phyloP scores from a whole-genome alignment of 208 protist genomes.

The Crithidia bombi region DNA sequence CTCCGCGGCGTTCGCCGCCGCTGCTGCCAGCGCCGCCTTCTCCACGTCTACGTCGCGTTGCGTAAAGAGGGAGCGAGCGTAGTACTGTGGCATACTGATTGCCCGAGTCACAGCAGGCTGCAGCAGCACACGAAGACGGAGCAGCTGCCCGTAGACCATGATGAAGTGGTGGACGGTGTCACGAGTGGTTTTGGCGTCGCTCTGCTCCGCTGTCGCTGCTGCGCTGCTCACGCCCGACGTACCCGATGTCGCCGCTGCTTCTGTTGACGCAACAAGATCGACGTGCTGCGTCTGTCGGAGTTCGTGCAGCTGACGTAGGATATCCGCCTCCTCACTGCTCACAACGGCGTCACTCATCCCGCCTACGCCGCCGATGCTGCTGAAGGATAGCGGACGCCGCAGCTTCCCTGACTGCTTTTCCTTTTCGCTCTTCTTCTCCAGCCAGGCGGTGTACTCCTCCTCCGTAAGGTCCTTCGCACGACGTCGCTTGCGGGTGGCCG shows the following conservation, averaged over 20 bases:
- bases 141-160: constrained; percentile 75
- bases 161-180: constrained; percentile 61
- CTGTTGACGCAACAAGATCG: constrained; percentile 14
- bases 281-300: constrained; percentile 37
- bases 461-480: constrained; percentile 66
- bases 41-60: constrained; percentile 26
- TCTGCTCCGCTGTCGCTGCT: constrained; percentile 1
- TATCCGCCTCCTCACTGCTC: constrained; percentile 35
- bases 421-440: constrained; percentile 54
- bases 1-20: constrained; percentile 5
- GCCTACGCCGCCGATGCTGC: constrained; percentile 28
- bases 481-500: constrained; percentile 9
- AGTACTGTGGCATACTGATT: constrained; percentile 82
- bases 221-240: no score
- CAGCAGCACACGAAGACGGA: constrained; percentile 73
- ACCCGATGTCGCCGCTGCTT: neutral
- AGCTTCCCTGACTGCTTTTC: constrained; percentile 25
- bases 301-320: constrained; percentile 39
- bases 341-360: constrained; percentile 15
- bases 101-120: constrained; percentile 69
- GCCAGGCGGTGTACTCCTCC: constrained; percentile 73
- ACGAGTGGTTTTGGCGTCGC: constrained; percentile 40
- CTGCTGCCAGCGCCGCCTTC: constrained; percentile 11
- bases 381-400: constrained; percentile 27
- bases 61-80: constrained; percentile 61